These are phyloP conservation scores for Aspergillus nanangensis DNA, from an alignment of 495 filamentous ascomycete species.

Conservation along the genomic window DNA sequence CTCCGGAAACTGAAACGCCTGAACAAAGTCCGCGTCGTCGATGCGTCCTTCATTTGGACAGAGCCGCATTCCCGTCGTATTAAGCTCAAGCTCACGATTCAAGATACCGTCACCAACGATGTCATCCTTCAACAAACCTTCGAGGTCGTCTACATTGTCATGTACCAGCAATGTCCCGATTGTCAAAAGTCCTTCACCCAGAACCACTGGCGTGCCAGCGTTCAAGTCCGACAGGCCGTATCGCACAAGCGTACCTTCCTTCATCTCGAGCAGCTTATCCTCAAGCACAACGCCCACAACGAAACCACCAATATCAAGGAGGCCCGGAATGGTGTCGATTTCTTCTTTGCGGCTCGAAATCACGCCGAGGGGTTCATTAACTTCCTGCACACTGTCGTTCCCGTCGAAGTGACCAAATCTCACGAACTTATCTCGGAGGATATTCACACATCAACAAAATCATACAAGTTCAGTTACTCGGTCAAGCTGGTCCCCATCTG, in stretches of 20 bases:
- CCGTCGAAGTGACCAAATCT: slow-evolving; percentile 75
- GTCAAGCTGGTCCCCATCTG: slow-evolving; percentile 86
- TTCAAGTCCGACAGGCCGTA: slow-evolving; percentile 96
- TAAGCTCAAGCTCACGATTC: slow-evolving; percentile 89
- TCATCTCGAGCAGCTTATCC: slow-evolving; percentile 92
- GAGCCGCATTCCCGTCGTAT: slow-evolving; percentile 90
- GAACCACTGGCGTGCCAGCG: slow-evolving; percentile 80
- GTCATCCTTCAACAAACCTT: slow-evolving; percentile 90
- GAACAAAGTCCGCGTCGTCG: slow-evolving; percentile 83
- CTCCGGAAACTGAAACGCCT: slow-evolving; percentile 76
- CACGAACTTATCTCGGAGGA: slow-evolving; percentile 92
- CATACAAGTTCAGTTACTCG: slow-evolving; percentile 89
- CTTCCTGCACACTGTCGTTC: slow-evolving; percentile 79
- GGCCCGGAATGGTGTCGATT: slow-evolving; percentile 88
- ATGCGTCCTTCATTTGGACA: slow-evolving; percentile 96
- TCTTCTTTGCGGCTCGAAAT: slow-evolving; percentile 84
- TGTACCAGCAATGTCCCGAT: slow-evolving; percentile 84
- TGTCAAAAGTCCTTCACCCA: slow-evolving; percentile 93
- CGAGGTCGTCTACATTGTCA: slow-evolving; percentile 87
- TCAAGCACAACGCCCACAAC: slow-evolving; percentile 87
- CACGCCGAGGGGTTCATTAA: slow-evolving; percentile 90
- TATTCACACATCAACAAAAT: slow-evolving; percentile 81
- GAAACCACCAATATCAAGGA: slow-evolving; percentile 98
- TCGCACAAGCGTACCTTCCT: slow-evolving; percentile 96
- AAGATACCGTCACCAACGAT: slow-evolving; percentile 68